Evolutionary conservation across 768 basidiomycete species (phyloP).

Genomic region (Termitomyces sp.): DNA sequence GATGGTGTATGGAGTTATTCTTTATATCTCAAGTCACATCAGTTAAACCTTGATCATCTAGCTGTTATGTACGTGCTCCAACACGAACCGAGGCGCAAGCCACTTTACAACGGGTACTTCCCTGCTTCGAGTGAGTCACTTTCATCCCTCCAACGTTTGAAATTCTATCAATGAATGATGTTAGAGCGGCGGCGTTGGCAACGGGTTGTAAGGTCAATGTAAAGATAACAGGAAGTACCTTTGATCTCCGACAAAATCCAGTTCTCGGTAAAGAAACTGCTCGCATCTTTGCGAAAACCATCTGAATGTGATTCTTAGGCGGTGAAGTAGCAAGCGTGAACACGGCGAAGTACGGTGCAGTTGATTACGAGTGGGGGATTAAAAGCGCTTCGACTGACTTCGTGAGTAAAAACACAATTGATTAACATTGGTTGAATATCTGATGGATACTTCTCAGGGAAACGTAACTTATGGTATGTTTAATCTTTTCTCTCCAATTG

Average conservation of each 20-base stretch:
- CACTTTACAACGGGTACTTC: conserved; percentile 52
- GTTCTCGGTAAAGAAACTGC: conserved; percentile 33
- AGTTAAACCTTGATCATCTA: conserved; percentile 14
- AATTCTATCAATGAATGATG: neutral
- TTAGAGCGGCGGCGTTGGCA: conserved; percentile 18
- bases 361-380: conserved; percentile 67
- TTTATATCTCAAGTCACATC: neutral
- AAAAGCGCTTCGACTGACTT: conserved; percentile 77
- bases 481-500: neutral
- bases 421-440: neutral
- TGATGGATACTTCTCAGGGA: conserved; percentile 36
- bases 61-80: conserved; percentile 73
- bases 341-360: conserved; percentile 51
- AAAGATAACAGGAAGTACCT: conserved; percentile 4
- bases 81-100: conserved; percentile 54
- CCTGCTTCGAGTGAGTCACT: conserved; percentile 39
- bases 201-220: conserved; percentile 18
- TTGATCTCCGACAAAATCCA: conserved; percentile 23
- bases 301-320: conserved; percentile 30
- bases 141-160: neutral
- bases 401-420: conserved; percentile 39
- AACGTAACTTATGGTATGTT: conserved; percentile 67
- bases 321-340: conserved; percentile 60
- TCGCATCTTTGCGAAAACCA: neutral
- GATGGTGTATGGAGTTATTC: conserved; percentile 43